A percentile compares a stretch with the other conserved stretches of the same genome.
Evolutionary conservation across 2,329 filamentous ascomycete species (phyloP).

Genomic region (Penicillium hesseltinei): DNA sequence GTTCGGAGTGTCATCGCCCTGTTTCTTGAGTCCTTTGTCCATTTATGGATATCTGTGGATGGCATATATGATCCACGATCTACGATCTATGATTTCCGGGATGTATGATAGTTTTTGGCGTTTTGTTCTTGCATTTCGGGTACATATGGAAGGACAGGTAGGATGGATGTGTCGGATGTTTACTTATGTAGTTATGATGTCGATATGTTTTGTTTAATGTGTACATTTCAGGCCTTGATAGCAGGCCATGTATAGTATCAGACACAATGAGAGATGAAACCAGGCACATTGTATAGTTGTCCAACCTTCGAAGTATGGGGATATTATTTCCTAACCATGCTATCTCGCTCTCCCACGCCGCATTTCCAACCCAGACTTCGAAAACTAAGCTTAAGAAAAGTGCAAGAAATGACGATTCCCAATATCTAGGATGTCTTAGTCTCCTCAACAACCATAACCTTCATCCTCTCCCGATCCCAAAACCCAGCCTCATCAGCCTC

Average conservation of each 20-base stretch:
- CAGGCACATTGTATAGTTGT: not conserved
- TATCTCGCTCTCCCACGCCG: not conserved
- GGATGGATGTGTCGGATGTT: not conserved
- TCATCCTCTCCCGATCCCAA: conserved; percentile 1
- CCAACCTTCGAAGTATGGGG: not conserved
- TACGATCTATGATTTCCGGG: not conserved
- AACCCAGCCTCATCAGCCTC: conserved; percentile 1
- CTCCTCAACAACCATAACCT: conserved; percentile 1
- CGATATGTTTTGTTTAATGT: conserved; percentile 1
- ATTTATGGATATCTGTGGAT: not conserved
- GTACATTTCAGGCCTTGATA: not conserved
- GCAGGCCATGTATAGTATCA: conserved; percentile 8
- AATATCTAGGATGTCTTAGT: too few relatives aligned
- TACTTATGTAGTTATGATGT: not conserved
- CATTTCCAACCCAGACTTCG: not conserved
- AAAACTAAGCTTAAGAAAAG: too few relatives aligned
- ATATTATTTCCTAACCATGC: not conserved
- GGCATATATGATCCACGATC: conserved; percentile 1
- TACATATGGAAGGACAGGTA: not conserved
- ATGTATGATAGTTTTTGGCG: conserved; percentile 2
- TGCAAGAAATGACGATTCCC: not conserved
- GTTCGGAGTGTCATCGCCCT: conserved; percentile 51
- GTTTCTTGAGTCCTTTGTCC: conserved; percentile 19
- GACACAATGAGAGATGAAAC: not conserved
- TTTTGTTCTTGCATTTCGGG: not conserved